A percentile compares a stretch with the other conserved stretches of the same genome.
These are phyloP conservation scores for Boletellus emodensis DNA, from an alignment of 768 basidiomycete species.

Conservation along the genomic window DNA sequence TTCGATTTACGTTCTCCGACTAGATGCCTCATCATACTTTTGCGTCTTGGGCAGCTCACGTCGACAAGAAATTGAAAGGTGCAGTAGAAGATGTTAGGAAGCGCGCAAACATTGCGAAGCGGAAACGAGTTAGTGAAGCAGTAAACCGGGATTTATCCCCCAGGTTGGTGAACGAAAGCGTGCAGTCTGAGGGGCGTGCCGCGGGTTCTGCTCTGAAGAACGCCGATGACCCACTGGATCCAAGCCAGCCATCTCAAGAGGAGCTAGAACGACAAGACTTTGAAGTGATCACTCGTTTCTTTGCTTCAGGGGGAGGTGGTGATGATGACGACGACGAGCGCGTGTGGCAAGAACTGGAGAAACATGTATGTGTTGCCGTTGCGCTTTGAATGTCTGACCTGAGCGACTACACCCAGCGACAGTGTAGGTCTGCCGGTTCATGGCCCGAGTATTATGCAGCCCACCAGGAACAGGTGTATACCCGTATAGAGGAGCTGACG, in stretches of 20 bases:
- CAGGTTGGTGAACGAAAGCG: background rate
- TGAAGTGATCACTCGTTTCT: constrained; percentile 50
- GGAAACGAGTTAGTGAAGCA: constrained; percentile 33
- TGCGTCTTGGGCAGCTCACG: constrained; percentile 47
- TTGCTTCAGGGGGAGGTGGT: constrained; percentile 49
- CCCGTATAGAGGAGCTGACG: constrained; percentile 36
- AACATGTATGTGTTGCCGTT: constrained; percentile 36
- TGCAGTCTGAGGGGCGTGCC: background rate
- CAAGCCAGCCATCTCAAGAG: constrained; percentile 5
- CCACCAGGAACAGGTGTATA: constrained; percentile 39
- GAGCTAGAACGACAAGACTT: constrained; percentile 39
- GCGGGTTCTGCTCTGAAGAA: background rate
- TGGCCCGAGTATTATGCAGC: constrained; percentile 54
- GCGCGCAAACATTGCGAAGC: constrained; percentile 46
- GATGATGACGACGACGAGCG: constrained; percentile 43
- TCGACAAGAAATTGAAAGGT: constrained; percentile 30
- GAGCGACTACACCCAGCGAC: constrained; percentile 27
- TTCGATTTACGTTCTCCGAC: background rate
- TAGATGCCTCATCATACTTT: constrained; percentile 60
- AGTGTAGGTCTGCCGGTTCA: constrained; percentile 37
- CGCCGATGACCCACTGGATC: background rate
- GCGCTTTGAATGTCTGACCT: background rate
- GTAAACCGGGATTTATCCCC: background rate
- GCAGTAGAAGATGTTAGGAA: constrained; percentile 48
- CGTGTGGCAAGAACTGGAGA: constrained; percentile 50